Conservation (phyloP, 768 basidiomycete genomes). For the Lactifluus subvellereus region DNA sequence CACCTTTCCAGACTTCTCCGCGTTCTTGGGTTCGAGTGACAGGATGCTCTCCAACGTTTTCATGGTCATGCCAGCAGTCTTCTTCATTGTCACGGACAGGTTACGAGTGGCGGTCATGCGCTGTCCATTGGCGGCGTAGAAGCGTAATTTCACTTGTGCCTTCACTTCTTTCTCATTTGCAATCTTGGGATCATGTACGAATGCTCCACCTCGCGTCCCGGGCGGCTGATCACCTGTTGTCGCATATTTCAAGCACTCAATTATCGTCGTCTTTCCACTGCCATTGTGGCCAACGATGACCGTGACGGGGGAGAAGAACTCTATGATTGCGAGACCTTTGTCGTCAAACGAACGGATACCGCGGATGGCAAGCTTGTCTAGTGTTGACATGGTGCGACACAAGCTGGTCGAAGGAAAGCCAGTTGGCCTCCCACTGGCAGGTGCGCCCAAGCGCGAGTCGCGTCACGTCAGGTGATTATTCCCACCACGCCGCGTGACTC, state of each 20-base stretch:
- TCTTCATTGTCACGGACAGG: constrained; percentile 89
- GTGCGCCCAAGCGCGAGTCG: not conserved
- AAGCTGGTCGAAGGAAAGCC: not conserved
- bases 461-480: constrained; percentile 9
- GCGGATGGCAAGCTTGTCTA: constrained; percentile 91
- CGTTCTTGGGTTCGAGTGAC: constrained; percentile 59
- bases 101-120: constrained; percentile 90
- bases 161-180: constrained; percentile 99
- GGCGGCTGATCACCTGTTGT: constrained; percentile 98
- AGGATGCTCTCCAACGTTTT: constrained; percentile 95
- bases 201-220: constrained; percentile 97
- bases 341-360: constrained; percentile 96
- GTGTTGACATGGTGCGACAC: constrained; percentile 52
- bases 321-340: constrained; percentile 87
- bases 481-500: not conserved
- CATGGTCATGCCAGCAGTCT: constrained; percentile 84
- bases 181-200: constrained; percentile 98
- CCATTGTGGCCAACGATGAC: constrained; percentile 99
- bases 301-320: constrained; percentile 96
- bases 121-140: constrained; percentile 82
- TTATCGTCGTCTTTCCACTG: constrained; percentile 97
- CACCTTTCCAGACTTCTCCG: constrained; percentile 73
- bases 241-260: constrained; percentile 98
- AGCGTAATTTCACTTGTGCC: constrained; percentile 94
- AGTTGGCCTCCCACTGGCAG: no score